Evolutionary conservation across 768 basidiomycete genomes (phyloP), one percentile per base, ranked within the genome.

Genomic region (Agaricus bisporus): DNA sequence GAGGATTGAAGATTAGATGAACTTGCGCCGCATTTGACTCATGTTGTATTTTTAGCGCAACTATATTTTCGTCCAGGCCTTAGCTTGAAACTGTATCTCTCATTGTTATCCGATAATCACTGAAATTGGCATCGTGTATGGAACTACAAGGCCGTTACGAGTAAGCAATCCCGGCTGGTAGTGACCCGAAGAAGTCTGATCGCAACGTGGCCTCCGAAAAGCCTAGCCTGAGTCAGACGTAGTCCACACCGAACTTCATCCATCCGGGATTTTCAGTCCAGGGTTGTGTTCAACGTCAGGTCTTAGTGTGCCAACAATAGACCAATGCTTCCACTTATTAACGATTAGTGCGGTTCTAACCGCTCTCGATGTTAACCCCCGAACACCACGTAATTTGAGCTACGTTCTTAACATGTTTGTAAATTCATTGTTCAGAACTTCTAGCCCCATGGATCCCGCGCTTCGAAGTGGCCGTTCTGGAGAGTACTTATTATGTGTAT

Each of bases 391-490:
- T 43, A 20, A 48, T 38, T 20, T 36, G 9, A 18, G 11, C 28
- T 41, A 20, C 20, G 38, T n/a, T 39, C 15, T 39, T 39, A 7
- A 39, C 39, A 15, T 28, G n/a, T 7, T 32, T n/a, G 2, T 22
- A n/a, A n/a, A n/a, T 18, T 37, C 48, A 39, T 38, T n/a, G 38
- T 14, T 6, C 15, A 39, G 38, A 32, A 22, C 41, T 51, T 51
- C 50, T 51, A 51, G 50, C 28, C 36, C 42, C 50, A 51, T 44
- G 41, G 50, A 44, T 42, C 22, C 50, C 41, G 41, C 41, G 41
- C 50, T 37, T n/a, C n/a, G 42, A 22, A 18, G 28, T 35, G 15
- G 11, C 12, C 9, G 8, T 32, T 2, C 11, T 8, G 8, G 32
- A 32, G 32, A 11, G 32, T 28, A 32, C 39, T 42, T 43, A 26